phyloP scores from a whole-genome alignment of 225 moss, liverwort and hornwort genomes.

The Asterella californica region DNA sequence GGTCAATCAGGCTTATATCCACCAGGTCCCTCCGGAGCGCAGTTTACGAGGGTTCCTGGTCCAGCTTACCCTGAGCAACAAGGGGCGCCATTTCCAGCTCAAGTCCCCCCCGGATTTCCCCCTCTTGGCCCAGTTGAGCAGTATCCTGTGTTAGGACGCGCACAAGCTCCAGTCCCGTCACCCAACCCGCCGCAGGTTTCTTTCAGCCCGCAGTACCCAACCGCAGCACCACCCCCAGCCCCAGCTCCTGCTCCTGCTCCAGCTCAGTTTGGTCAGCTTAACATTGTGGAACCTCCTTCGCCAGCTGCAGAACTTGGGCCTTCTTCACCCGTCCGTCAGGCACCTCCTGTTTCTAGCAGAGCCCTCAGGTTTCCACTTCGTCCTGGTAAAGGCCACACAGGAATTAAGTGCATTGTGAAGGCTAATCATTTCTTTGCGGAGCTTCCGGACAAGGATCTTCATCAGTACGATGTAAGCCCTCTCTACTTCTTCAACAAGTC shows the following conservation, averaged over 20 bases:
- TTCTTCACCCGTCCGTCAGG: conserved; percentile 36
- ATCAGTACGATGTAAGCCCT: conserved; percentile 79
- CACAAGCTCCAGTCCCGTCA: not conserved
- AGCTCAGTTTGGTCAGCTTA: conserved; percentile 34
- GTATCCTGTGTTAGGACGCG: conserved; percentile 25
- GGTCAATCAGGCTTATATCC: not conserved
- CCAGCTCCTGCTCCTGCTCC: not conserved
- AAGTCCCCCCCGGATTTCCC: conserved; percentile 2
- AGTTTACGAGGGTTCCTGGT: not conserved
- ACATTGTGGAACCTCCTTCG: conserved; percentile 26
- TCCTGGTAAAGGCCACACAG: conserved; percentile 68
- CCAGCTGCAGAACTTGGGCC: conserved; percentile 38
- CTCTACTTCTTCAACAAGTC: not conserved
- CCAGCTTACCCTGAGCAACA: not conserved
- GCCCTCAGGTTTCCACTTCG: conserved; percentile 79
- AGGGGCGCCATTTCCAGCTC: conserved; percentile 12
- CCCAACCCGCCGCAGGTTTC: not conserved
- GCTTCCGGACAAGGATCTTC: conserved; percentile 88
- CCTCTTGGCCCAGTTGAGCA: conserved; percentile 15
- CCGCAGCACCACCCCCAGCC: not conserved
- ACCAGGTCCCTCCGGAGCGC: not conserved
- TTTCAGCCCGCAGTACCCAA: not conserved
- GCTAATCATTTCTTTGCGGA: conserved; percentile 96
- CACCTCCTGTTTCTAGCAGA: conserved; percentile 74
- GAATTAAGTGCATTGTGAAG: conserved; percentile 77